A percentile compares a stretch with the other conserved stretches of the same genome.
phyloP scores from a whole-genome alignment of 2,329 filamentous ascomycete species.

The Cladosporium sp. region DNA sequence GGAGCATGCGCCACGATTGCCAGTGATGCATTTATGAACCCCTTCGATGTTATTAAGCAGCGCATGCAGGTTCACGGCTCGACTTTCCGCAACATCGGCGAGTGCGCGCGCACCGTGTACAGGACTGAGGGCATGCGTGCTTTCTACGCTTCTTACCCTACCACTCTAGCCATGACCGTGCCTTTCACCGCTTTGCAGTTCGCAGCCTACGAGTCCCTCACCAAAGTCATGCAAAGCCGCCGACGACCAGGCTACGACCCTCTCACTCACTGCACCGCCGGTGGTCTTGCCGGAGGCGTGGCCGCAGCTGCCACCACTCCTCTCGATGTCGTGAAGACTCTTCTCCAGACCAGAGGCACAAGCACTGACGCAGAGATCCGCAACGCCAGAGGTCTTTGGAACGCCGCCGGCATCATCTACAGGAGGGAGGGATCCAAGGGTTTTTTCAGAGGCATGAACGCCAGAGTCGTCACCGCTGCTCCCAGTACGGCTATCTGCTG shows the following conservation, averaged over 20 bases:
- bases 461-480: slow-evolving; percentile 92
- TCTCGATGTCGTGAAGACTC: slow-evolving; percentile 96
- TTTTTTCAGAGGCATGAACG: slow-evolving; percentile 90
- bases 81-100: slow-evolving; percentile 77
- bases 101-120: slow-evolving; percentile 87
- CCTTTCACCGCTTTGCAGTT: slow-evolving; percentile 97
- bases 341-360: slow-evolving; percentile 87
- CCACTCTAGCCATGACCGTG: slow-evolving; percentile 96
- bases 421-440: slow-evolving; percentile 76
- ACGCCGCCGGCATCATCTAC: slow-evolving; percentile 76
- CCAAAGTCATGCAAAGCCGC: slow-evolving; percentile 76
- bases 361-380: slow-evolving; percentile 75
- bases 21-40: slow-evolving; percentile 98
- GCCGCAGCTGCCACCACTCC: slow-evolving; percentile 92
- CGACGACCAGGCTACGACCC: slow-evolving; percentile 67
- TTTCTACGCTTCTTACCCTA: slow-evolving; percentile 98
- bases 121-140: slow-evolving; percentile 79
- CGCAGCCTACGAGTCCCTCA: slow-evolving; percentile 94
- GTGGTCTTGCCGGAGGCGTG: slow-evolving; percentile 86
- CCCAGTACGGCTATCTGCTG: slow-evolving; percentile 99
- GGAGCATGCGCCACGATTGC: slow-evolving; percentile 94
- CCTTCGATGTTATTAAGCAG: slow-evolving; percentile 99
- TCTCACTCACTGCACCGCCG: slow-evolving; percentile 86
- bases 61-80: slow-evolving; percentile 98
- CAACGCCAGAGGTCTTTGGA: slow-evolving; percentile 74